Evolutionary conservation across 495 filamentous ascomycete genomes (phyloP).

Genomic region (Penicillium coprophilum): DNA sequence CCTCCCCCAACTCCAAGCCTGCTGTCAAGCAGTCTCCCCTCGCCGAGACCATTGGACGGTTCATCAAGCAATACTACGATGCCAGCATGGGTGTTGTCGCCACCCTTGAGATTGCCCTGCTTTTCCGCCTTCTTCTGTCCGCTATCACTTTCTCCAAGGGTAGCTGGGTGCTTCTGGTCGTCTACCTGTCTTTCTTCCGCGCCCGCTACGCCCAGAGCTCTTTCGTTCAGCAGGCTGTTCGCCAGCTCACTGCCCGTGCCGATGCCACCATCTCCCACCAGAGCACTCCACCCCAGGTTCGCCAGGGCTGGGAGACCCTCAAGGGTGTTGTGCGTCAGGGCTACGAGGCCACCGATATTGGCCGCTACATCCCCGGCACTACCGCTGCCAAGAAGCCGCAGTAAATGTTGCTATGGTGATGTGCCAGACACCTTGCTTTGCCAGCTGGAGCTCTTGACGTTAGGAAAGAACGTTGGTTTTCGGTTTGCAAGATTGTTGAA

Average conservation of each 20-base stretch:
- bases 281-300: conserved; percentile 78
- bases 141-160: conserved; percentile 83
- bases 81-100: conserved; percentile 80
- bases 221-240: conserved; percentile 82
- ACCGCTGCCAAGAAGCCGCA: conserved; percentile 58
- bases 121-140: conserved; percentile 75
- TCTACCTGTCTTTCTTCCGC: conserved; percentile 92
- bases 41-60: conserved; percentile 79
- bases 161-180: conserved; percentile 78
- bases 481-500: neutral
- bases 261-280: conserved; percentile 83
- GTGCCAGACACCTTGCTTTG: conserved; percentile 1
- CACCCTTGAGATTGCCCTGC: conserved; percentile 72
- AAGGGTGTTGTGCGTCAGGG: conserved; percentile 73
- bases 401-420: conserved; percentile 28
- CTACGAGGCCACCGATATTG: conserved; percentile 75
- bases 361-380: conserved; percentile 61
- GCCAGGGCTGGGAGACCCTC: conserved; percentile 77
- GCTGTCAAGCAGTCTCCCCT: conserved; percentile 63
- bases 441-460: neutral
- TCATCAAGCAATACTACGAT: conserved; percentile 98
- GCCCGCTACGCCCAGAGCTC: conserved; percentile 85
- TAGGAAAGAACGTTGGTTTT: neutral
- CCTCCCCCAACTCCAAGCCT: conserved; percentile 53
- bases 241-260: conserved; percentile 66